Evolutionary conservation across 345 rosid species (phyloP), one percentile per base, ranked within the genome.

Genomic region (Cardamine occulta): DNA sequence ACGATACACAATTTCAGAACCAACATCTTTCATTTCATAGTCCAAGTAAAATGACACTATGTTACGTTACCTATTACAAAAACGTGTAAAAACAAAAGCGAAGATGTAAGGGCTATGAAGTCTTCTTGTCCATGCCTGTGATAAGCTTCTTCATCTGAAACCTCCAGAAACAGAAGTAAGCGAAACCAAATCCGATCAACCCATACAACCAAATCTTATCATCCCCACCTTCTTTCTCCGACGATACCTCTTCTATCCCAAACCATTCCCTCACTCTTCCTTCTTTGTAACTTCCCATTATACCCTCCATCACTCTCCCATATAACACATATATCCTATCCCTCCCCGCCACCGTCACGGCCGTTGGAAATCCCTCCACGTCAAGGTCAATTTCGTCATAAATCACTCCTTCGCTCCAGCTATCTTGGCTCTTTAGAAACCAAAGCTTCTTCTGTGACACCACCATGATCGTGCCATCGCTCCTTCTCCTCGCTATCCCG

Each of bases 111-210:
- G 35, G 10, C 19, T 60, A 86, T 21, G 76, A 74, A 63, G 8
- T 82, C 80, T 93, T 90, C 15, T 81, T 88, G 68, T 88, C 85
- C 86, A 89, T 65, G 68, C 83, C 85, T 8, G 76, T 77, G 3
- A 84, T 85, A 9, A 93, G 93, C 49, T 63, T 82, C 75, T 70
- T 85, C 98, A 93, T 91, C 77, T 89, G 87, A 66, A 89, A 82
- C 84, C 91, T 87, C 93, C 97, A 87, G 73, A 85, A 59, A 78
- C 86, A 42, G 53, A 93, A 91, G 80, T 88, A 88, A 66, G 90
- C 91, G 70, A 93, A 76, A 52, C 96, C 98, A 67, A 91, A 59
- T 6, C 98, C 96, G 4, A 89, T 0, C 84, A 89, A 39, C 5
- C 12, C 84, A 63, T 77, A 86, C 4, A 91, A 52, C 94, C 90